phyloP scores from a whole-genome alignment of 345 rosid species.

The Tarenaya hassleriana region DNA sequence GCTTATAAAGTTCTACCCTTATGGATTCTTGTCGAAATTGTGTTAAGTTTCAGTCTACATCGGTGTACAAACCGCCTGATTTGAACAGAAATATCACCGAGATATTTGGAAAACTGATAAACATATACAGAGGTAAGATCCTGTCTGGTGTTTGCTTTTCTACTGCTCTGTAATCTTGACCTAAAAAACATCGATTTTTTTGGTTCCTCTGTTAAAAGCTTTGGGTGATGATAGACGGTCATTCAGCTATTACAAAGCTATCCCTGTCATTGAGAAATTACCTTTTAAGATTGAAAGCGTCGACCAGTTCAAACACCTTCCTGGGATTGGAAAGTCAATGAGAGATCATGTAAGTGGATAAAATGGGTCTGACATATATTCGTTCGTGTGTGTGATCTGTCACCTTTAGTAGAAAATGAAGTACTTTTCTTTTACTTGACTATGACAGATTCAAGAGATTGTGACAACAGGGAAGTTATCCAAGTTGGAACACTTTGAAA shows the following conservation, averaged over 20 bases:
- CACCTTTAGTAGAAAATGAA: neutral
- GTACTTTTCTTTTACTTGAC: conserved; percentile 2
- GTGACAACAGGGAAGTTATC: conserved; percentile 75
- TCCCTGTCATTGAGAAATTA: conserved; percentile 75
- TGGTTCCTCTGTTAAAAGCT: conserved; percentile 40
- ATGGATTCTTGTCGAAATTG: conserved; percentile 3
- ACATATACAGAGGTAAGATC: conserved; percentile 70
- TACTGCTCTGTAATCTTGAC: conserved; percentile 4
- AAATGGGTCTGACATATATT: neutral
- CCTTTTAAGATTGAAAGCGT: conserved; percentile 77
- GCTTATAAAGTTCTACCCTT: neutral
- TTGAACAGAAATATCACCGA: conserved; percentile 71
- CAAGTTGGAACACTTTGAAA: conserved; percentile 91
- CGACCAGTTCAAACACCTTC: conserved; percentile 72
- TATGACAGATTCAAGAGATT: conserved; percentile 86
- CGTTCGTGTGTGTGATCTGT: neutral
- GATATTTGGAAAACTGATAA: conserved; percentile 84
- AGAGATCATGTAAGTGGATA: conserved; percentile 78
- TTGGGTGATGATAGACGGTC: conserved; percentile 94
- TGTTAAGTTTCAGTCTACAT: conserved; percentile 35
- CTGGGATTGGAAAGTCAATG: conserved; percentile 94
- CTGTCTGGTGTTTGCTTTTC: neutral
- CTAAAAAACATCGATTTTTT: conserved; percentile 14
- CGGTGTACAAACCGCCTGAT: conserved; percentile 68
- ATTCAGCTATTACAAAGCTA: conserved; percentile 91